Base-by-base conservation (phyloP, 108 stramenopile genomes). In the Skeletonema tropicum region DNA sequence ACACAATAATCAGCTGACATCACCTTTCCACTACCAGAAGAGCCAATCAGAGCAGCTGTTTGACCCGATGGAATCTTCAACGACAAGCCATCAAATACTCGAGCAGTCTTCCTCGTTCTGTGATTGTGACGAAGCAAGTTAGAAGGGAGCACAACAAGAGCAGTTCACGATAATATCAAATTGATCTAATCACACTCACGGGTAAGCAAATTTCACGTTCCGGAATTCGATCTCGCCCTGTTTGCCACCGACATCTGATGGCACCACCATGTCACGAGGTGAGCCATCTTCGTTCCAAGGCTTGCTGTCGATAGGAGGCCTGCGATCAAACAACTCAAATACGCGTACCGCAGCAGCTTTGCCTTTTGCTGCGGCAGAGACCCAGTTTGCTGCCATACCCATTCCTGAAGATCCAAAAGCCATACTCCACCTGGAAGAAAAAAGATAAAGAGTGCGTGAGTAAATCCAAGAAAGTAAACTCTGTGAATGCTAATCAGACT, bases 201-300 rank as follows among this genome's bases (percentile, higher is more conserved):
- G 94, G 70, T 92, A 94, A 64, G 86, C 62, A 80, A 94, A 94
- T 29, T 79, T 76, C 38, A 94, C 88, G 57, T 87, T 73, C 2
- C 79, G 33, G 48, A 89, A 84, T 26, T 70, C 68, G 55, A 88
- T 78, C 4, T 60, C 57, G 7, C 55, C 87, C 82, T 68, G 32
- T 17, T 41, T 60, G 49, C 42, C 60, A 19, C 49, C 49, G 42
- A 80, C 23, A 10, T 83, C 75, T 6, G 63, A 23, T n/a, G 73
- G 73, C 19, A 23, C 41, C 4, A 68, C 68, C n/a, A 68, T 60
- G 12, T 74, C 73, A 60, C 68, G 73, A 68, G 73, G 68, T 30
- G 73, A 66, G 36, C 73, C 68, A 74, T 74, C 73, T 14, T 77
- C 71, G 17, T 71, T 72, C 76, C 76, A 77, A 29, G 76, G 76